Percentiles rank a stretch among this genome's conserved stretches.
phyloP scores from a whole-genome alignment of 345 rosid genomes.

The Ailanthus altissimus region DNA sequence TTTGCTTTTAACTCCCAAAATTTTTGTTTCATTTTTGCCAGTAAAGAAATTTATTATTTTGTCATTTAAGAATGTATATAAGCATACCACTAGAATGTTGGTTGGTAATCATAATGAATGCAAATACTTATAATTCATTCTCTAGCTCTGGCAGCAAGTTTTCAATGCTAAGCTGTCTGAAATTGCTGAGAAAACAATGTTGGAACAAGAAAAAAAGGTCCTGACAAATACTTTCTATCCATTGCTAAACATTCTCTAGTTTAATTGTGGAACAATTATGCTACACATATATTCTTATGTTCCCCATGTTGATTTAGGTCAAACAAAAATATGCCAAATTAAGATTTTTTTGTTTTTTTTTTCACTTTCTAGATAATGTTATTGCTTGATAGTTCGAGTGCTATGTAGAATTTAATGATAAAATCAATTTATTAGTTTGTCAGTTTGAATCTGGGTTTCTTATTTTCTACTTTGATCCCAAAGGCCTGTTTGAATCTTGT shows the following conservation, averaged over 20 bases:
- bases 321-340: background rate
- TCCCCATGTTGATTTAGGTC: background rate
- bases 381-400: background rate
- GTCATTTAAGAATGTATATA: background rate
- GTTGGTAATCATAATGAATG: background rate
- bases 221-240: background rate
- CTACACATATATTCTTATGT: background rate
- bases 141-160: background rate
- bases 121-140: background rate
- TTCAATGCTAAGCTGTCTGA: background rate
- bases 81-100: background rate
- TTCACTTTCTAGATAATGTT: background rate
- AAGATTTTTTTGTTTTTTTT: background rate
- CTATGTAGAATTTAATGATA: background rate
- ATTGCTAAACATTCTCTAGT: background rate
- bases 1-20: background rate
- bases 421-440: background rate
- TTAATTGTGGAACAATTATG: background rate
- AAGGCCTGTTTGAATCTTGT: background rate
- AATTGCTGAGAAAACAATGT: background rate
- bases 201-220: background rate
- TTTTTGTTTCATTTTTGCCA: background rate
- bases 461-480: constrained; percentile 1
- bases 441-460: background rate
- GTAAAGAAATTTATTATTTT: background rate